A percentile compares a stretch with the other conserved stretches of the same genome.
phyloP scores from a whole-genome alignment of 1,284 basidiomycete species.

The Phaffia rhodozyma region DNA sequence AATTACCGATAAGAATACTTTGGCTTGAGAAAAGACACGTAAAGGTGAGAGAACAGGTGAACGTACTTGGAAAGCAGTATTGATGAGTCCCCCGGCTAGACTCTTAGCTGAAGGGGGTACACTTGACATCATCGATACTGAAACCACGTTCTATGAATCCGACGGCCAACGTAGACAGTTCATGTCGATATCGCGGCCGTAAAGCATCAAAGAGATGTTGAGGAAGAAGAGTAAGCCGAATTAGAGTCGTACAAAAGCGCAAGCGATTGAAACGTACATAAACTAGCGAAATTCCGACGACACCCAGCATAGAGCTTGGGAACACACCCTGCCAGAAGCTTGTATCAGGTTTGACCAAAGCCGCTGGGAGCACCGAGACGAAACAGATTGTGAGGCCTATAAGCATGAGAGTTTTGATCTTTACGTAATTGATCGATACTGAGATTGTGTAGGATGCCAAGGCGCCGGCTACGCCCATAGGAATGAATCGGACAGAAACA shows the following conservation, averaged over 20 bases:
- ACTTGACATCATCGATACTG: slow-evolving; percentile 10
- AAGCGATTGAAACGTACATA: background rate
- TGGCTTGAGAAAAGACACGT: background rate
- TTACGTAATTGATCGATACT: slow-evolving; percentile 9
- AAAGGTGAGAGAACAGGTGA: background rate
- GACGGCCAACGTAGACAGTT: background rate
- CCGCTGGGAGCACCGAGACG: slow-evolving; percentile 6
- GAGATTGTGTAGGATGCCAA: background rate
- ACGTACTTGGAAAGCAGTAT: slow-evolving; percentile 3
- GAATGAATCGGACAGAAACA: slow-evolving; percentile 7
- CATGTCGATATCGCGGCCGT: background rate
- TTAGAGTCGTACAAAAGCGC: too few relatives aligned
- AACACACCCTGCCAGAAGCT: slow-evolving; percentile 13
- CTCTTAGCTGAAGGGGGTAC: slow-evolving; percentile 6
- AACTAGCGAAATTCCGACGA: background rate
- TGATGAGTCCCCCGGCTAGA: slow-evolving; percentile 5
- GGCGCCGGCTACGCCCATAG: slow-evolving; percentile 1
- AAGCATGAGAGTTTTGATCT: slow-evolving; percentile 9
- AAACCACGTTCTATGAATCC: slow-evolving; percentile 7
- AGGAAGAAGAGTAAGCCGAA: background rate
- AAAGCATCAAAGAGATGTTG: background rate
- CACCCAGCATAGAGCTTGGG: slow-evolving; percentile 7
- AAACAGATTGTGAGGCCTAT: slow-evolving; percentile 1
- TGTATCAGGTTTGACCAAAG: background rate
- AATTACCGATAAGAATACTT: too few relatives aligned